Conservation (phyloP, 306 rosid species). For the Echinosophora koreensis region DNA sequence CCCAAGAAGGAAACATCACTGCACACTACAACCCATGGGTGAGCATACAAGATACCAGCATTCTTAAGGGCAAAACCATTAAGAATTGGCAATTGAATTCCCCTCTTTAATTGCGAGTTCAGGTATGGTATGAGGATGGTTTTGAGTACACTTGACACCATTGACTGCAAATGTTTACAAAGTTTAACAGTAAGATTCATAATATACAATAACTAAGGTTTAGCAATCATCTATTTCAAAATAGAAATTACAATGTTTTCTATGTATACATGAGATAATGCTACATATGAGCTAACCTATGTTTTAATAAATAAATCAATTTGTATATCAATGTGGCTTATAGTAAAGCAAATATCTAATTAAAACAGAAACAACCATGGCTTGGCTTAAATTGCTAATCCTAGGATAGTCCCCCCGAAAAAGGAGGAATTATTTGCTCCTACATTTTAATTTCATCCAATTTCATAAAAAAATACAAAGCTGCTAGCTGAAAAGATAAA, state of each 20-base stretch:
- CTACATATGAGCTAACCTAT: background rate
- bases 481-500: conserved; percentile 11
- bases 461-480: background rate
- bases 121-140: conserved; percentile 61
- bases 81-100: conserved; percentile 73
- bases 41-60: conserved; percentile 56
- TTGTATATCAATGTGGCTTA: background rate
- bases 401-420: background rate
- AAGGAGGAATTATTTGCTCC: background rate
- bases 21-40: conserved; percentile 63
- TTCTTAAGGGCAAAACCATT: conserved; percentile 65
- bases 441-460: conserved; percentile 7
- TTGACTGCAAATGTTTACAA: conserved; percentile 62
- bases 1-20: conserved; percentile 61
- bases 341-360: background rate
- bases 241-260: conserved; percentile 12
- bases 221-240: conserved; percentile 23
- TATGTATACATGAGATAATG: conserved; percentile 14
- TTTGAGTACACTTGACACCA: conserved; percentile 59
- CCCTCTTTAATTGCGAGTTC: conserved; percentile 62
- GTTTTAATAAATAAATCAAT: background rate
- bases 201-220: conserved; percentile 4
- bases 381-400: background rate
- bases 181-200: conserved; percentile 17
- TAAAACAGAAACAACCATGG: background rate